Conservation (phyloP, 2,329 filamentous ascomycete genomes). For the Ramularia endophylla region DNA sequence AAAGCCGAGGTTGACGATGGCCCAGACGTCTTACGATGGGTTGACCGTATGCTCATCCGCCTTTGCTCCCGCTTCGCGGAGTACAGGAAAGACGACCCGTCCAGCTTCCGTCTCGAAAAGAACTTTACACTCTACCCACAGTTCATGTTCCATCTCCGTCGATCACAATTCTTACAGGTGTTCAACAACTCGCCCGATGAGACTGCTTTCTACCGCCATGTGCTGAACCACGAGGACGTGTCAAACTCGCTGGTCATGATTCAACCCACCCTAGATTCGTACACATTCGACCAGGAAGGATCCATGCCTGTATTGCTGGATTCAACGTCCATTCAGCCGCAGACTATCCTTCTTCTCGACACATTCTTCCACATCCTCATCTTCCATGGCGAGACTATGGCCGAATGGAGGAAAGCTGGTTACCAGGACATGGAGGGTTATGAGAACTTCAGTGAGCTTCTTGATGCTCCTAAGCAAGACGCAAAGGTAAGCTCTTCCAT, state of each 20-base stretch:
- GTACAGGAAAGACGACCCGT: conserved; percentile 96
- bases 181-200: conserved; percentile 99
- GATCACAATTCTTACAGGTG: conserved; percentile 95
- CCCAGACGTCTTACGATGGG: conserved; percentile 96
- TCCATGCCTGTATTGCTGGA: conserved; percentile 90
- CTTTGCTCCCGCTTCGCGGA: conserved; percentile 95
- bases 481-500: conserved; percentile 70
- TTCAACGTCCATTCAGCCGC: conserved; percentile 90
- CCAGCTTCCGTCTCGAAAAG: conserved; percentile 94
- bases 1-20: conserved; percentile 98
- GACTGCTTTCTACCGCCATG: conserved; percentile 97
- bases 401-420: conserved; percentile 95
- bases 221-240: conserved; percentile 95
- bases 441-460: conserved; percentile 82
- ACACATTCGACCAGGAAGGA: conserved; percentile 93
- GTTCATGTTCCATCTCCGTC: conserved; percentile 98
- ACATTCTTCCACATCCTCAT: conserved; percentile 99
- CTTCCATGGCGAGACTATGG: conserved; percentile 97
- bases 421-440: conserved; percentile 99
- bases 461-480: conserved; percentile 94
- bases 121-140: conserved; percentile 99
- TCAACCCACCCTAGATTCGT: conserved; percentile 93
- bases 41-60: conserved; percentile 96
- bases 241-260: conserved; percentile 98
- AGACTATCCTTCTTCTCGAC: conserved; percentile 88